Conservation (phyloP, 495 filamentous ascomycete species). For the Glonium stellatum region DNA sequence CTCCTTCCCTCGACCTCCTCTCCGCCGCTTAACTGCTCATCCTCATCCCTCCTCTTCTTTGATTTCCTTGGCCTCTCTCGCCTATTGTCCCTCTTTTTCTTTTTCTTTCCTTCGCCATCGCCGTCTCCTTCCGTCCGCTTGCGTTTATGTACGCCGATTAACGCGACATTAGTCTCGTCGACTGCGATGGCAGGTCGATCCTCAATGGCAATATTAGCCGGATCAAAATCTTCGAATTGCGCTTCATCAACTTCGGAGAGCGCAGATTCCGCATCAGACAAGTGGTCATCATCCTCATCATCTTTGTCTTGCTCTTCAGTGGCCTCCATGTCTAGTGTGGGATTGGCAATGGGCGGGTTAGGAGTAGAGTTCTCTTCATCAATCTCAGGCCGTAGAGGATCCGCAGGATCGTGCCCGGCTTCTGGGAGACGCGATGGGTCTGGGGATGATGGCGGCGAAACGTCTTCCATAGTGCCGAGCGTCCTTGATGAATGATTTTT, state of each 20-base stretch:
- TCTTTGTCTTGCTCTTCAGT: conserved; percentile 48
- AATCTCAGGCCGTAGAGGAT: conserved; percentile 37
- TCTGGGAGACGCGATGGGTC: conserved; percentile 32
- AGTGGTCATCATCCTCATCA: conserved; percentile 47
- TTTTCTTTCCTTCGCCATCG: conserved; percentile 48
- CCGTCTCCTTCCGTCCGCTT: conserved; percentile 61
- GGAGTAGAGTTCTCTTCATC: conserved; percentile 42
- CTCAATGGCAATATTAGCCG: conserved; percentile 64
- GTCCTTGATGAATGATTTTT: neutral
- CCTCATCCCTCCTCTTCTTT: conserved; percentile 48
- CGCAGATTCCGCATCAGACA: conserved; percentile 39
- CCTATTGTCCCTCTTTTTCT: conserved; percentile 63
- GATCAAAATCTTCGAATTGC: conserved; percentile 88
- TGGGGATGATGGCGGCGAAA: conserved; percentile 10
- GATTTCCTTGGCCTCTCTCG: conserved; percentile 66
- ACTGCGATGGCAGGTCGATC: conserved; percentile 65
- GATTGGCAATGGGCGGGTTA: conserved; percentile 34
- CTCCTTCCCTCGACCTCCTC: conserved; percentile 49
- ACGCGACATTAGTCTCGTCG: conserved; percentile 72
- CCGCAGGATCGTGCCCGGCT: conserved; percentile 40
- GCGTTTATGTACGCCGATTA: conserved; percentile 70
- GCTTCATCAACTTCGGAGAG: conserved; percentile 92
- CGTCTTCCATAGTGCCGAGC: conserved; percentile 23
- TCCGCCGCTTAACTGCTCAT: conserved; percentile 50
- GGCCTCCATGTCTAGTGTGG: conserved; percentile 37